Evolutionary conservation across 2,329 filamentous ascomycete species (phyloP).

Genomic region (Scedosporium apiospermum): DNA sequence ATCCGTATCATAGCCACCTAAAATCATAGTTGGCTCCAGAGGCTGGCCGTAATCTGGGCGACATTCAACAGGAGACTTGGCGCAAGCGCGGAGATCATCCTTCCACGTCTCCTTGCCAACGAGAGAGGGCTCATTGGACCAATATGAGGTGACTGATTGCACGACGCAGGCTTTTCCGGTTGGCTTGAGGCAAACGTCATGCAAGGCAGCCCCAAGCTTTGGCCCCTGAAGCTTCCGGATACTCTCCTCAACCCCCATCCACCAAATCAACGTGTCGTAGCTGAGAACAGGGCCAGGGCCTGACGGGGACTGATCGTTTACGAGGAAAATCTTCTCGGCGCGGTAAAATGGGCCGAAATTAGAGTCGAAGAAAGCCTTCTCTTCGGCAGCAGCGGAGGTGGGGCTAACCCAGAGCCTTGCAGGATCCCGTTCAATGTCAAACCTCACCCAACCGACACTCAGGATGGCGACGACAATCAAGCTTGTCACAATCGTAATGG

Average conservation of each 20-base stretch:
- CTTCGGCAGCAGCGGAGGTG: conserved; percentile 77
- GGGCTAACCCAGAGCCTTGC: conserved; percentile 96
- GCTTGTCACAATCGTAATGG: conserved; percentile 68
- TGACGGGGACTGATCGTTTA: conserved; percentile 66
- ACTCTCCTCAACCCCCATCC: conserved; percentile 79
- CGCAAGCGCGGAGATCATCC: conserved; percentile 61
- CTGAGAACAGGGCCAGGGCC: conserved; percentile 69
- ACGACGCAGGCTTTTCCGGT: conserved; percentile 83
- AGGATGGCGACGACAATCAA: conserved; percentile 68
- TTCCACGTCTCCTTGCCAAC: conserved; percentile 62
- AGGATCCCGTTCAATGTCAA: conserved; percentile 83
- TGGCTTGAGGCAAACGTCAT: conserved; percentile 91
- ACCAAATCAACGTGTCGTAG: conserved; percentile 86
- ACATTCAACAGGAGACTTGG: conserved; percentile 72
- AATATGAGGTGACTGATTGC: conserved; percentile 88
- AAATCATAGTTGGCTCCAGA: conserved; percentile 71
- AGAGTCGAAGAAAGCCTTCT: conserved; percentile 87
- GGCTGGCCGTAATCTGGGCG: conserved; percentile 85
- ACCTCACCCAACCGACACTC: conserved; percentile 80
- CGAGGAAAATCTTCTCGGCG: conserved; percentile 84
- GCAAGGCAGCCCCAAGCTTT: conserved; percentile 57
- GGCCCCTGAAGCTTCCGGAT: conserved; percentile 64
- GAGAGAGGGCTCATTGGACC: conserved; percentile 55
- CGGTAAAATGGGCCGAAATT: conserved; percentile 96
- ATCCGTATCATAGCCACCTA: conserved; percentile 68